Base-by-base conservation (phyloP, 352 stramenopile species). In the Thalassiosira mediterranea region DNA sequence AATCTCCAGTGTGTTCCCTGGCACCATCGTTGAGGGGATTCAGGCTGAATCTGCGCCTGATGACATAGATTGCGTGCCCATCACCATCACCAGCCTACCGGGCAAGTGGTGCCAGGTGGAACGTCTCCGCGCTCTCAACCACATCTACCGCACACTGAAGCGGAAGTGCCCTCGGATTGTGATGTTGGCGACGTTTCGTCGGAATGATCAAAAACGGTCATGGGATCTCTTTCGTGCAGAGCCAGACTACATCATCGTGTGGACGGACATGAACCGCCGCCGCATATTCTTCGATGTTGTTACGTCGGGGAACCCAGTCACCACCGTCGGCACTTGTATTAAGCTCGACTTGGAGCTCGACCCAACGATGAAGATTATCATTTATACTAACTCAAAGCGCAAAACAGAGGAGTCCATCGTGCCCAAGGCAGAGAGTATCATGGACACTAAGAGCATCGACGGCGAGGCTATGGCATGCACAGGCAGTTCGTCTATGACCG, bases 361-460 rank as follows among this genome's bases (percentile, higher is more conserved):
- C 44, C 37, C 8, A 3, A 8, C 23, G 3, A 13, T 60, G 1
- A 4, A 42, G 34, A 42, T 42, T 13, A 42, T 42, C 13, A 13
- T 58, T 13, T 70, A 70, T 17, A 38, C 60, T 1, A 70, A 70
- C 32, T 60, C 60, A 13, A 60, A 58, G 28, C 47, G 13, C n/a
- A 48, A 25, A 17, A 26, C 44, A 23, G 60, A 70, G n/a, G 31
- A 7, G 13, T 52, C 60, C 2, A 23, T 70, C 10, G 32, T 59
- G 8, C 3, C 23, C 1, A 15, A 40, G 1, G 19, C 54, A 0
- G 29, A 32, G 15, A 3, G 13, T 13, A 31, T 73, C 15, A 8
- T 51, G 15, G 37, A 40, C 26, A 34, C 17, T 42, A 4, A 19
- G 23, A 13, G 17, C 7, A 49, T 37, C 19, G 32, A 71, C 11